phyloP scores from a whole-genome alignment of 106 monocot genomes.

The Dendrobium officinale region DNA sequence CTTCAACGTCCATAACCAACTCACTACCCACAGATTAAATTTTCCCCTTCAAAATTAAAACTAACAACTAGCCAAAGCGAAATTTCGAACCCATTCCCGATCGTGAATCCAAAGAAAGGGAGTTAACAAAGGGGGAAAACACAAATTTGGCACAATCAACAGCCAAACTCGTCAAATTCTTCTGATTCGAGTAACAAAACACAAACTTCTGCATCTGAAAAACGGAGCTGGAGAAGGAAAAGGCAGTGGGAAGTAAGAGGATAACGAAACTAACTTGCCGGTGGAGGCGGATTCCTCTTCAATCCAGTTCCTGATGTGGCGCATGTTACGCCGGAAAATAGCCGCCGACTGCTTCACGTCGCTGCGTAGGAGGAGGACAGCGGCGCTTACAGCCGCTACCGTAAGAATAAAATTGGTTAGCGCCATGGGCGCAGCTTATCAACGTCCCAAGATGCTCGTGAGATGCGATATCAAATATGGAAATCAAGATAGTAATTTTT shows the following conservation, averaged over 20 bases:
- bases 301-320: constrained; percentile 26
- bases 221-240: not conserved
- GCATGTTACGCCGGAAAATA: constrained; percentile 74
- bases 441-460: not conserved
- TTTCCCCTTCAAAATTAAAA: too few species aligned
- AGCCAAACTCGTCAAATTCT: not conserved
- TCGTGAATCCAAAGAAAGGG: too few species aligned
- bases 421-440: constrained; percentile 35
- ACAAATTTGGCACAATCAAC: not conserved
- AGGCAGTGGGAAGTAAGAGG: not conserved
- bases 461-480: too few species aligned
- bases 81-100: too few species aligned
- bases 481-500: too few species aligned
- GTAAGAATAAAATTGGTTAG: constrained; percentile 69
- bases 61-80: too few species aligned
- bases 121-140: not conserved
- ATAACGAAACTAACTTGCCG: constrained; percentile 34
- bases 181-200: not conserved
- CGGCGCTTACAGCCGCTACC: constrained; percentile 74
- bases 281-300: constrained; percentile 60
- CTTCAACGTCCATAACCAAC: too few species aligned
- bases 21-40: too few species aligned
- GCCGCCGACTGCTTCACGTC: constrained; percentile 81
- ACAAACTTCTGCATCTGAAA: not conserved
- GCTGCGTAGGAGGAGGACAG: constrained; percentile 57